A percentile compares a stretch with the other conserved stretches of the same genome.
Conservation (phyloP, 768 basidiomycete genomes). For the Lactifluus subvellereus region DNA sequence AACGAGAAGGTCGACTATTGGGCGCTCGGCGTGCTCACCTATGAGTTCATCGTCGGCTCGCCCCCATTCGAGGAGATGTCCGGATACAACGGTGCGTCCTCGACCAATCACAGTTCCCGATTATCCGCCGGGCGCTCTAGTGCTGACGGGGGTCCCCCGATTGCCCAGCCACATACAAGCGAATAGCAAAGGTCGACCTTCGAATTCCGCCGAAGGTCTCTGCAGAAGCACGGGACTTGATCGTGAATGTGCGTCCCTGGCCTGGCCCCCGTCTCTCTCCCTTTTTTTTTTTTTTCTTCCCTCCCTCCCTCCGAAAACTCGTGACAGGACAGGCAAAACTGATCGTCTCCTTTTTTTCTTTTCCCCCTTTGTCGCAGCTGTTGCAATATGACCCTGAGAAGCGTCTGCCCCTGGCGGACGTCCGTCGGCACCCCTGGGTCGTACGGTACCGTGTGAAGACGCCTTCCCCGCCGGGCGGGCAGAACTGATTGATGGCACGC, state of each 20-base stretch:
- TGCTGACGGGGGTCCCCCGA: conserved; percentile 18
- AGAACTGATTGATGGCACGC: not conserved
- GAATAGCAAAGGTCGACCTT: conserved; percentile 86
- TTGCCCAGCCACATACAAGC: conserved; percentile 72
- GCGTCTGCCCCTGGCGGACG: conserved; percentile 41
- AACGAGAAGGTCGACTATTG: conserved; percentile 90
- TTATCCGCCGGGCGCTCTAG: conserved; percentile 5
- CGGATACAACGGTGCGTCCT: conserved; percentile 62
- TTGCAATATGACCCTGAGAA: conserved; percentile 49
- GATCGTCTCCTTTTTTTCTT: not conserved
- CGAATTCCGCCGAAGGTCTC: conserved; percentile 37
- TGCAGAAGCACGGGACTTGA: conserved; percentile 42
- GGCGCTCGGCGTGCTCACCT: conserved; percentile 95
- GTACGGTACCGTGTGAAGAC: conserved; percentile 26
- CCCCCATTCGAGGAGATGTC: conserved; percentile 82
- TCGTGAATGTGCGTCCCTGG: conserved; percentile 34
- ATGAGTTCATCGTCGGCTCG: conserved; percentile 86
- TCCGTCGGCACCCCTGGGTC: conserved; percentile 42
- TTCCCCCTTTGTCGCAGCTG: conserved; percentile 46
- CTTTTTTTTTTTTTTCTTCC: not conserved
- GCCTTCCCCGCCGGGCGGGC: not conserved
- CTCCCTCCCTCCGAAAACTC: too few species aligned
- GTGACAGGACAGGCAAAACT: too few species aligned
- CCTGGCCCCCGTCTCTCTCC: not conserved
- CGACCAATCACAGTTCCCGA: not conserved